Base-by-base conservation (phyloP, 495 filamentous ascomycete genomes). In the Aspergillus nanangensis region DNA sequence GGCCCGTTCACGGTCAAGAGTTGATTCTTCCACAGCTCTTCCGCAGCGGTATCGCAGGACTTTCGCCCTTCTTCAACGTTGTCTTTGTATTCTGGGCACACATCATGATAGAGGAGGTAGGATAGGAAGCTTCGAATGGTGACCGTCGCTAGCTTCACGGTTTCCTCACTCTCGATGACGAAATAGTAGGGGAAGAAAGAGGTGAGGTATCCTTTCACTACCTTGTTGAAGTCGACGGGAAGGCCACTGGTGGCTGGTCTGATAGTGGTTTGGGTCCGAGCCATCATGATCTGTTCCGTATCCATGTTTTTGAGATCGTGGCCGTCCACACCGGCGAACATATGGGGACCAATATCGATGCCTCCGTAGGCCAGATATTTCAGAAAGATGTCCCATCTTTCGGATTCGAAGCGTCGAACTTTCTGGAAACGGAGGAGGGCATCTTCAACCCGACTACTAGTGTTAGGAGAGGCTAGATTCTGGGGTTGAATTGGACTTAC, bases 361-460 rank as follows among this genome's bases (percentile, higher is more conserved):
- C 94, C 94, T n/a, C 93, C 93, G 24, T 89, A 86, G 19, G 76
- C 63, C 19, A 97, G 74, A 53, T 91, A 96, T 44, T 84, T 84
- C 45, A 77, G 71, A 69, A 99, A 94, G 19, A 93, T 57, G 22
- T 73, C 68, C 18, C 75, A 65, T 41, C 80, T 77, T 3, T 74
- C 61, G 9, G 66, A 58, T 44, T 89, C 78, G 43, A 95, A 74
- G 44, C 86, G 89, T 19, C 90, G 87, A 31, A 80, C 83, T 33
- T 75, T 71, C 47, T 82, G 74, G 70, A 82, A 99, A 8, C 89
- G 85, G 47, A 89, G 83, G 24, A 97, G 83, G 31, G 87, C 93
- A 47, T 80, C 82, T 60, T 97, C 84, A 14, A 97, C 87, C 33
- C 93, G 90, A 35, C 82, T 86, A 25, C 10, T 23, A 9, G 18